Evolutionary conservation across 495 filamentous ascomycete species (phyloP), one percentile per base, ranked within the genome.

Genomic region (Aspergillus sclerotiicarbonarius): DNA sequence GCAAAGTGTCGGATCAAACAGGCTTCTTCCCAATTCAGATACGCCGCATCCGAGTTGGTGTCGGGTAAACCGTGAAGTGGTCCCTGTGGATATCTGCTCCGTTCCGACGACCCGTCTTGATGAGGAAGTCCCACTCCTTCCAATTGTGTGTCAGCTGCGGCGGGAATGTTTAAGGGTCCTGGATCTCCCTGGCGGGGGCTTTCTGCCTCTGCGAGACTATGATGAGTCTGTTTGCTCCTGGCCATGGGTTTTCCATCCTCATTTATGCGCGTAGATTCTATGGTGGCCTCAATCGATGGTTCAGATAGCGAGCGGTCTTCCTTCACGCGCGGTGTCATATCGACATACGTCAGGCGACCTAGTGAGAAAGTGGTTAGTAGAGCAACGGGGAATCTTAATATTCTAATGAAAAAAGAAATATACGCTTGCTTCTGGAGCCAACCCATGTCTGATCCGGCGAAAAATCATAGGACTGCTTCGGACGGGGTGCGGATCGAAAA

Each of bases 1-100:
- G 61, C 54, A 33, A 69, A 73, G 32, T 73, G 63, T 6, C 68
- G 53, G 35, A 71, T 66, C 39, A 73, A 55, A 20, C 64, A 67
- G 18, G 64, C 68, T 53, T 71, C 66, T 29, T 68, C 44, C 15
- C 56, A 61, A 16, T 19, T 53, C 32, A 53, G 31, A 18, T 53
- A 39, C 19, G 51, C 32, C 18, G 51, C 16, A 13, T 53, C 51
- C 6, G 45, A 47, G 18, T 31, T 6, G 8, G 12, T 32, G 5
- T 57, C 52, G 5, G 55, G 51, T 12, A 61, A 48, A 18, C 57
- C 57, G 9, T 58, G 41, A 32, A 62, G 31, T 6, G 60, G 55
- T 8, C 60, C 60, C 13, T 56, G 44, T 1, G 54, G 62, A 48
- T 64, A 64, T 48, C 33, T 51, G 20, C 47, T 29, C 32, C 58